phyloP scores from a whole-genome alignment of 1,139 yeast species.

The Chernovozyma aurita region DNA sequence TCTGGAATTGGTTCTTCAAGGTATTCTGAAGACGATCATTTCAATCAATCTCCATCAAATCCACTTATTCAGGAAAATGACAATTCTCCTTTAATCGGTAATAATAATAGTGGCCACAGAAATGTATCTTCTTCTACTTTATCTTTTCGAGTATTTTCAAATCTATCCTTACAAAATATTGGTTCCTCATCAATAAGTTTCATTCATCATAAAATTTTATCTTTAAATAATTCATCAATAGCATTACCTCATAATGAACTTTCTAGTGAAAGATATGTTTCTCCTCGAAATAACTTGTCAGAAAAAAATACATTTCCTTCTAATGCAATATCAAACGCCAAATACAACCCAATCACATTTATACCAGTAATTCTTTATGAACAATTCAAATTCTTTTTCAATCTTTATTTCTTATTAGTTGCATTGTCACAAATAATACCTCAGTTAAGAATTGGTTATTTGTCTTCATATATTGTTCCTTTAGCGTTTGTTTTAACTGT shows the following conservation, averaged over 20 bases:
- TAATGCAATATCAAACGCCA: slow-evolving; percentile 90
- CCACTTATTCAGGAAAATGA: slow-evolving; percentile 13
- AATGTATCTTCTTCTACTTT: slow-evolving; percentile 18
- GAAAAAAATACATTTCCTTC: slow-evolving; percentile 46
- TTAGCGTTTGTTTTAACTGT: slow-evolving; percentile 86
- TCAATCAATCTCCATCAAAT: neutral
- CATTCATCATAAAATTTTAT: neutral
- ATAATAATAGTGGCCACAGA: slow-evolving; percentile 10
- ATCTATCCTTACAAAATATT: slow-evolving; percentile 13
- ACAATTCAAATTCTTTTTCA: slow-evolving; percentile 95
- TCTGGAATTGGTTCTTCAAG: slow-evolving; percentile 7
- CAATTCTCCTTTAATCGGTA: slow-evolving; percentile 24
- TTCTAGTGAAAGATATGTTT: slow-evolving; percentile 27
- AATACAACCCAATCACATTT: slow-evolving; percentile 84
- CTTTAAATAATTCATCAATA: neutral
- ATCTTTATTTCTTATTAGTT: slow-evolving; percentile 83
- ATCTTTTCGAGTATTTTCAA: slow-evolving; percentile 12
- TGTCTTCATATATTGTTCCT: slow-evolving; percentile 91
- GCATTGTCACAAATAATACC: slow-evolving; percentile 95
- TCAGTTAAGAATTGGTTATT: slow-evolving; percentile 83
- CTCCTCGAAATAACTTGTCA: slow-evolving; percentile 31
- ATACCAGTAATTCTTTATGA: slow-evolving; percentile 86
- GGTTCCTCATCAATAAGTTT: slow-evolving; percentile 13
- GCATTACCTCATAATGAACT: slow-evolving; percentile 1
- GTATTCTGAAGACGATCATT: neutral